phyloP scores from a whole-genome alignment of 1,139 yeast genomes.

The Sugiyamaella neomexicana region DNA sequence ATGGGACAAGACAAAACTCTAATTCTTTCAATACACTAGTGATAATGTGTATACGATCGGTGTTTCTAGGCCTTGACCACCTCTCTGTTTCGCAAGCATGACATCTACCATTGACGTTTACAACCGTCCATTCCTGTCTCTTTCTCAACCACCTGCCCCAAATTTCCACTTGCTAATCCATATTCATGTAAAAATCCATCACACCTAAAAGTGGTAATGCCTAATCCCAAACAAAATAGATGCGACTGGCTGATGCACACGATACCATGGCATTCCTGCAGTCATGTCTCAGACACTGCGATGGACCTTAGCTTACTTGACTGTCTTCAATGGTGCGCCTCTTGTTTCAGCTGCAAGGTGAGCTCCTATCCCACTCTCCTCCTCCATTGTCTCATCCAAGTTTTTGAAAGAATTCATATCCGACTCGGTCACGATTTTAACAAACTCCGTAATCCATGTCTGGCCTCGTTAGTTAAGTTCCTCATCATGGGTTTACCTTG shows the following conservation, averaged over 20 bases:
- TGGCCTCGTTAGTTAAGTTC: conserved; percentile 10
- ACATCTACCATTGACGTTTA: background rate
- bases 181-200: background rate
- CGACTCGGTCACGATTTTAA: background rate
- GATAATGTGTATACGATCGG: too few relatives aligned
- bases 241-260: conserved; percentile 5
- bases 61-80: too few relatives aligned
- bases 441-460: conserved; percentile 1
- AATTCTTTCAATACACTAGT: background rate
- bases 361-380: background rate
- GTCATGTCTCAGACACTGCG: background rate
- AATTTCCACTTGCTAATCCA: background rate
- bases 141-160: background rate
- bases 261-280: background rate
- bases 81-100: too few relatives aligned
- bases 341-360: background rate
- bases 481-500: conserved; percentile 5
- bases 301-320: background rate
- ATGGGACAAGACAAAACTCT: background rate
- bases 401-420: background rate
- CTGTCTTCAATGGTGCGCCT: background rate
- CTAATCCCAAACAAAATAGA: background rate
- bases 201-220: conserved; percentile 1
- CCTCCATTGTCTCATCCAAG: background rate
- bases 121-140: background rate